Evolutionary conservation across 108 stramenopile genomes (phyloP).

Genomic region (Hondaea fermentalgiana): DNA sequence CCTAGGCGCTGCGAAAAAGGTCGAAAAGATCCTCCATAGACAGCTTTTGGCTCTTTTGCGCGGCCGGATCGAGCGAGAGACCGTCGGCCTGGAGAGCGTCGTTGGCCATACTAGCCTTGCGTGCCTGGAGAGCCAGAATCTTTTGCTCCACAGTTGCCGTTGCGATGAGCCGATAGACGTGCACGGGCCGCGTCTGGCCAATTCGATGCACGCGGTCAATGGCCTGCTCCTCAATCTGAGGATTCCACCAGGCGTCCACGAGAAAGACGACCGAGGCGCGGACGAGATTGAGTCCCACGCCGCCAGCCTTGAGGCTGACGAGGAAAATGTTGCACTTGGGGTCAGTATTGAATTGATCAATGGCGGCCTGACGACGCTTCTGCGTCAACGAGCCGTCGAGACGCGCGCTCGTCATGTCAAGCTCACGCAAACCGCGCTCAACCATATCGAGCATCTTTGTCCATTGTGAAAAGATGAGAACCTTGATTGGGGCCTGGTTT

Average conservation of each 20-base stretch:
- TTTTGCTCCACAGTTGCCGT: slow-evolving; percentile 94
- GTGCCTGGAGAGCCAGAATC: slow-evolving; percentile 89
- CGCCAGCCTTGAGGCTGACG: slow-evolving; percentile 31
- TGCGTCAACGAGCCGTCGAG: slow-evolving; percentile 19
- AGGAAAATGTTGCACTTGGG: slow-evolving; percentile 3
- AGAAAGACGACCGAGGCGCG: slow-evolving; percentile 28
- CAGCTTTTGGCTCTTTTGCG: neutral
- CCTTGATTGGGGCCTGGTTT: slow-evolving; percentile 26
- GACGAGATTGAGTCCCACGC: slow-evolving; percentile 43
- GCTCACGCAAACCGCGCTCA: slow-evolving; percentile 31
- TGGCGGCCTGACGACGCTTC: slow-evolving; percentile 24
- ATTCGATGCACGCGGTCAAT: slow-evolving; percentile 93
- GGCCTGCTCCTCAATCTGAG: slow-evolving; percentile 73
- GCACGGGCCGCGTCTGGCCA: slow-evolving; percentile 85
- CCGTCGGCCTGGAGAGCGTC: slow-evolving; percentile 64
- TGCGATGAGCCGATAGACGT: slow-evolving; percentile 84
- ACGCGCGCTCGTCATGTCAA: neutral
- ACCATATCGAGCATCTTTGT: slow-evolving; percentile 52
- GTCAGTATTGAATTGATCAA: slow-evolving; percentile 30
- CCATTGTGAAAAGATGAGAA: slow-evolving; percentile 53
- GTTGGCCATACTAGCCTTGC: slow-evolving; percentile 88
- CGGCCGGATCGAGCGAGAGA: neutral
- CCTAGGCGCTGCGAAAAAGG: neutral
- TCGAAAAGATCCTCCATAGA: slow-evolving; percentile 8
- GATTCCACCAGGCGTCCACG: slow-evolving; percentile 40